Conservation (phyloP, 345 rosid species). For the Camelina sativa region DNA sequence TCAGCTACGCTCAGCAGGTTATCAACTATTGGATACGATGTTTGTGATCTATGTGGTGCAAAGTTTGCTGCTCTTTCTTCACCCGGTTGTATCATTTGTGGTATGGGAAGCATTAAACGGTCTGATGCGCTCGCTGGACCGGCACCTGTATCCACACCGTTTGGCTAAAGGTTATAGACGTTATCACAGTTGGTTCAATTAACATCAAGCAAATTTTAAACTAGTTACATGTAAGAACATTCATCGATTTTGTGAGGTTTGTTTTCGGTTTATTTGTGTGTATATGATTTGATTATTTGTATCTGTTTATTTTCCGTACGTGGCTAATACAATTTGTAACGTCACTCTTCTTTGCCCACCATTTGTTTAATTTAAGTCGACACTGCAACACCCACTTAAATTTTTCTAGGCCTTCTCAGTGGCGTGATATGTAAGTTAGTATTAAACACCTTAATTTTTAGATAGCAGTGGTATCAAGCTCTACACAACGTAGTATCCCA, state of each 20-base stretch:
- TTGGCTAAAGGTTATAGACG: conserved; percentile 57
- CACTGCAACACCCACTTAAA: too few relatives aligned
- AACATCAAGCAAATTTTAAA: background rate
- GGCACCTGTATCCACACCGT: conserved; percentile 73
- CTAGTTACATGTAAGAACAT: conserved; percentile 14
- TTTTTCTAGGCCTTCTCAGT: too few relatives aligned
- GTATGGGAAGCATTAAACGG: conserved; percentile 95
- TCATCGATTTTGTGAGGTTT: conserved; percentile 32
- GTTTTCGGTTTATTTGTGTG: conserved; percentile 20
- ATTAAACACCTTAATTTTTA: too few relatives aligned
- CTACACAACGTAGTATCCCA: too few relatives aligned
- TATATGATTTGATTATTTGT: conserved; percentile 38
- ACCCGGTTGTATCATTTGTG: conserved; percentile 95
- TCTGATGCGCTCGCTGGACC: conserved; percentile 88
- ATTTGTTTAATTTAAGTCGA: too few relatives aligned
- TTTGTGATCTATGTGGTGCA: conserved; percentile 93
- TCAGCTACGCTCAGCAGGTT: conserved; percentile 93
- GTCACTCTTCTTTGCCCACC: background rate
- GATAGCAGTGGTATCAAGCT: too few relatives aligned
- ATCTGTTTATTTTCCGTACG: background rate
- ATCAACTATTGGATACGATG: conserved; percentile 95
- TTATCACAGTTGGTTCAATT: background rate
- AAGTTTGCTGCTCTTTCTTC: conserved; percentile 90
- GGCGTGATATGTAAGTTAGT: too few relatives aligned
- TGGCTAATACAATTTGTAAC: conserved; percentile 26